Conservation (phyloP, 352 stramenopile species). For the Globisporangium solare region DNA sequence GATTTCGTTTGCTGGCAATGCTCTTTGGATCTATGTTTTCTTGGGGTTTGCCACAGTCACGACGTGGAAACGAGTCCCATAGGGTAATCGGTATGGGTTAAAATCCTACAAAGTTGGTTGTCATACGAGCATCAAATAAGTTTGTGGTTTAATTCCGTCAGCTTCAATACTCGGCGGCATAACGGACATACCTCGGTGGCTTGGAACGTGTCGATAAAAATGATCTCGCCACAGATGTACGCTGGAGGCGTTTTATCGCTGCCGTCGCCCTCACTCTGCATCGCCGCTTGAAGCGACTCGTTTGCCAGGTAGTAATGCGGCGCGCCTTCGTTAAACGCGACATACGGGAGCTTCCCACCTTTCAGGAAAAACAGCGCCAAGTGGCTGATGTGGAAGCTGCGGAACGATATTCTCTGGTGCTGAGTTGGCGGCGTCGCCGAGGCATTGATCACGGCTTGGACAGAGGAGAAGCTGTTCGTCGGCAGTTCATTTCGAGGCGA, state of each 20-base stretch:
- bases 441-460: conserved; percentile 9
- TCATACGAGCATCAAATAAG: conserved; percentile 4
- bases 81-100: conserved; percentile 70
- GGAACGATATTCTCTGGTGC: conserved; percentile 75
- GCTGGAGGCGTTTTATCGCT: conserved; percentile 54
- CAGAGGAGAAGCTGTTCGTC: conserved; percentile 7
- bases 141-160: not conserved
- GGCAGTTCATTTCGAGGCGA: conserved; percentile 24
- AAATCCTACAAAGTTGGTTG: conserved; percentile 52
- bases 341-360: conserved; percentile 68
- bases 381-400: conserved; percentile 78
- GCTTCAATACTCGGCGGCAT: not conserved
- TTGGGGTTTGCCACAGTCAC: conserved; percentile 75
- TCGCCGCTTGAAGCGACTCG: conserved; percentile 71
- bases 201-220: conserved; percentile 83
- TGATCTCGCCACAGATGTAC: conserved; percentile 81
- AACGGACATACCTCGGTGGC: conserved; percentile 55
- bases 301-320: conserved; percentile 78
- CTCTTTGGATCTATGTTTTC: conserved; percentile 34
- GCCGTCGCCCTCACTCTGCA: conserved; percentile 31
- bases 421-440: conserved; percentile 16
- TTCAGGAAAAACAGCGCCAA: conserved; percentile 78
- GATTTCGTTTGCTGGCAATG: conserved; percentile 1
- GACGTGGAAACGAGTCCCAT: conserved; percentile 74
- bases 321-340: conserved; percentile 78